Conservation (phyloP, 2,329 filamentous ascomycete genomes). For the Phoma sp. region DNA sequence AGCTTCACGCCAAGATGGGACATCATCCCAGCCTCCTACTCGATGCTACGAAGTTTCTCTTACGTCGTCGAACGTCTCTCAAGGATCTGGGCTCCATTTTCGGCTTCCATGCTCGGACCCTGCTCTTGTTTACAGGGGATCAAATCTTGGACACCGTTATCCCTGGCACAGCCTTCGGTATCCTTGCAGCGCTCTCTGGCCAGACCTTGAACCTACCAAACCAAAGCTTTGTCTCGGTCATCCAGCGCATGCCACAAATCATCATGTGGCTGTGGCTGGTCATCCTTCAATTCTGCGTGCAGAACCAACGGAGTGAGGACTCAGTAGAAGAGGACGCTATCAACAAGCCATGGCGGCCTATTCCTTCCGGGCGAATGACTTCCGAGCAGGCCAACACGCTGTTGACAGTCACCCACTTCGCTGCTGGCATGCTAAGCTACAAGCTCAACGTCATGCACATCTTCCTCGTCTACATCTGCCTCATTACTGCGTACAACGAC, state of each 20-base stretch:
- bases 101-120: background rate
- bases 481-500: constrained; percentile 43
- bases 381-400: constrained; percentile 22
- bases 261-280: constrained; percentile 45
- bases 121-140: constrained; percentile 7
- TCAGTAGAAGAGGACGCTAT: constrained; percentile 48
- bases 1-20: background rate
- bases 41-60: background rate
- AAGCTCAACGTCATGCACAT: constrained; percentile 11
- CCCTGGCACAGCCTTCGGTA: constrained; percentile 18
- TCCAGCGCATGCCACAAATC: constrained; percentile 7
- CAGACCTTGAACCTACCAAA: constrained; percentile 12
- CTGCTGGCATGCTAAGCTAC: constrained; percentile 9
- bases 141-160: constrained; percentile 19
- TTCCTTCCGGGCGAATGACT: constrained; percentile 35
- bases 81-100: background rate
- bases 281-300: constrained; percentile 48
- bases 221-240: constrained; percentile 1
- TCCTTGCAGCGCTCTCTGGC: constrained; percentile 18
- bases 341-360: constrained; percentile 52
- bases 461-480: constrained; percentile 22
- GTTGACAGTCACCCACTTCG: constrained; percentile 3
- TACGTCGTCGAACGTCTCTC: background rate
- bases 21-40: background rate
- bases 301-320: constrained; percentile 46